Base-by-base conservation (phyloP, 805 yeast species). In the Danielozyma ontarioensis region DNA sequence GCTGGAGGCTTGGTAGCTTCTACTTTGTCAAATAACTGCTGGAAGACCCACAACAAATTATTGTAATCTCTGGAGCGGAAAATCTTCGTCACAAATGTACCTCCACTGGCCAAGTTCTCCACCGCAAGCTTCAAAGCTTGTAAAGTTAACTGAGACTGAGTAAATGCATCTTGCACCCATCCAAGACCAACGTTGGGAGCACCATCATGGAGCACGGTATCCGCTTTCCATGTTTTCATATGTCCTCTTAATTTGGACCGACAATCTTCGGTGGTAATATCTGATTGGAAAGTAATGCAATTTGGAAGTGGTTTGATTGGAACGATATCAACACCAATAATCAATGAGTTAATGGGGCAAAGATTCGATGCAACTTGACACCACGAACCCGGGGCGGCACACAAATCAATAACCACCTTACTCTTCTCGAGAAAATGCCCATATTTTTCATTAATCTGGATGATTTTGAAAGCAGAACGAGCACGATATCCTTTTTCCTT, bases 331-430 rank as follows among this genome's bases (percentile, higher is more conserved):
- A 93, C 98, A 61, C 98, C 98, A 34, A 93, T 87, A 51, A 93
- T 93, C 46, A 93, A 72, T 1, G 97, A 86, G 59, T 88, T 87
- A 1, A 88, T 70, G 2, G 98, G 97, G 64, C 97, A 88, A 34
- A 87, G 62, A 40, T 88, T 84, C 1, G 95, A 79, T 1, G 98
- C 98, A 28, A 93, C 97, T 67, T 93, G 98, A 74, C 98, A 93
- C 98, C 98, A 93, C 3, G 97, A 87, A 36, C 98, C 98, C 27
- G 97, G 97, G 8, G 98, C 98, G 34, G 97, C 97, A 80, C 98
- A 93, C 49, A 93, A 71, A 74, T 93, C 98, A 33, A 93, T 85
- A 28, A 93, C 96, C 27, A 93, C 97, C 59, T 87, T 93, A 13
- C 96, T 86, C 55, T 86, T 84, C 49, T 89, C 96, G 33, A 89